A percentile compares a stretch with the other conserved stretches of the same genome.
These are phyloP conservation scores for Auricularia sp. DNA, from an alignment of 768 basidiomycete genomes.

Conservation along the genomic window DNA sequence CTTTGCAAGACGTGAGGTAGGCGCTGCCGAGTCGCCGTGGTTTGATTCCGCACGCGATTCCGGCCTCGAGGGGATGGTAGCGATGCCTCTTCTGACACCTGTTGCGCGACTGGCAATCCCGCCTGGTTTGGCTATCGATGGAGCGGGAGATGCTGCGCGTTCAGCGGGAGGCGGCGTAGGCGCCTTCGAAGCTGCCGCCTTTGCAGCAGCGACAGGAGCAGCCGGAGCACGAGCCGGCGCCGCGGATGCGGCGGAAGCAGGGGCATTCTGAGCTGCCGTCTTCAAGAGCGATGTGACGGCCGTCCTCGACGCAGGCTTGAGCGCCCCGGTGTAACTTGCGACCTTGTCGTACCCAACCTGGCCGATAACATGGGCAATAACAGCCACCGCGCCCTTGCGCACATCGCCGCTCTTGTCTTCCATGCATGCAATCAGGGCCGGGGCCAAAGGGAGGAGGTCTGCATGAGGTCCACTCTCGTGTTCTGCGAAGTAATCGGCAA, in stretches of 20 bases:
- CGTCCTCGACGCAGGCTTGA: constrained; percentile 86
- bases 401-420: constrained; percentile 91
- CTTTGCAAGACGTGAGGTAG: constrained; percentile 27
- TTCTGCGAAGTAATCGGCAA: constrained; percentile 68
- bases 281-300: constrained; percentile 84
- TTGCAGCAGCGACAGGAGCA: constrained; percentile 15
- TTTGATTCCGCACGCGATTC: constrained; percentile 31
- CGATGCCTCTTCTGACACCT: constrained; percentile 65
- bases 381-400: constrained; percentile 77
- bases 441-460: constrained; percentile 63
- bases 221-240: constrained; percentile 1
- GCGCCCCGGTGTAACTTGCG: constrained; percentile 70
- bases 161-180: constrained; percentile 10
- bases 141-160: constrained; percentile 18
- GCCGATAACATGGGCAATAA: constrained; percentile 67
- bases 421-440: constrained; percentile 60
- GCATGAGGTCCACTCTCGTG: constrained; percentile 42
- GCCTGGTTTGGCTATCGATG: constrained; percentile 29
- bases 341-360: constrained; percentile 76
- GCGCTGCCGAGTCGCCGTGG: constrained; percentile 20
- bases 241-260: constrained; percentile 21
- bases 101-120: constrained; percentile 37
- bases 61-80: constrained; percentile 31
- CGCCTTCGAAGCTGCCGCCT: neutral
- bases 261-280: constrained; percentile 51